Evolutionary conservation across 2,329 filamentous ascomycete species (phyloP), one percentile per base, ranked within the genome.

Genomic region (Cryphonectria carpinicola): DNA sequence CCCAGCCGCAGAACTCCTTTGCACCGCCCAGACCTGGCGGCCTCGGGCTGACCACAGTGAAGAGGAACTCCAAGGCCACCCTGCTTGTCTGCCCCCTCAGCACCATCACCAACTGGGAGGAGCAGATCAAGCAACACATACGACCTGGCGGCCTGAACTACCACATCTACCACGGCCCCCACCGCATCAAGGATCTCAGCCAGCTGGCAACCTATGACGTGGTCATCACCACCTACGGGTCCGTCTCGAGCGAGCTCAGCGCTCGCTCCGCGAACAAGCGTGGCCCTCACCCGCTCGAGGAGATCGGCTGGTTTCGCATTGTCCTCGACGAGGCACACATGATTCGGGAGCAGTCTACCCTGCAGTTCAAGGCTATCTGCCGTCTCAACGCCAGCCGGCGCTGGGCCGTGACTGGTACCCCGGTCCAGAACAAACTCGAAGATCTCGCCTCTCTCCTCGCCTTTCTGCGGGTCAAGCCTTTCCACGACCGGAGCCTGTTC

Each of bases 351-450:
- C 91, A 93, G 73, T 88, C 86, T 4, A 95, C 94, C 0, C 84
- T 92, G 56, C 92, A 95, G 75, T 97, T 94, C 68, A 94, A 95
- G 78, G 93, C 93, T 3, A 93, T 96, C 28, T 95, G 94, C 74
- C 88, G 89, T 28, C 84, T 98, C 3, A 87, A 92, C 72, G 93
- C 94, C 2, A 88, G 93, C 77, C 89, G 95, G 43, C 91, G 95
- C 46, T 99, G 96, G 96, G 95, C 95, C 3, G 93, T 98, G n/a
- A 98, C 96, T 0, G 96, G 95, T 68, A 98, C 96, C 0, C 96
- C 95, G 0, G 93, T 98, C 11, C 95, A 98, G 80, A 99, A 99
- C 78, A 91, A 93, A 4, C 86, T 98, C 2, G 94, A 97, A 74
- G 96, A 99, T 79, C 86, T 98, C 32, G 93, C 93, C 19, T 93